phyloP scores from a whole-genome alignment of 805 yeast species.

The Candida pseudoglaebosa region DNA sequence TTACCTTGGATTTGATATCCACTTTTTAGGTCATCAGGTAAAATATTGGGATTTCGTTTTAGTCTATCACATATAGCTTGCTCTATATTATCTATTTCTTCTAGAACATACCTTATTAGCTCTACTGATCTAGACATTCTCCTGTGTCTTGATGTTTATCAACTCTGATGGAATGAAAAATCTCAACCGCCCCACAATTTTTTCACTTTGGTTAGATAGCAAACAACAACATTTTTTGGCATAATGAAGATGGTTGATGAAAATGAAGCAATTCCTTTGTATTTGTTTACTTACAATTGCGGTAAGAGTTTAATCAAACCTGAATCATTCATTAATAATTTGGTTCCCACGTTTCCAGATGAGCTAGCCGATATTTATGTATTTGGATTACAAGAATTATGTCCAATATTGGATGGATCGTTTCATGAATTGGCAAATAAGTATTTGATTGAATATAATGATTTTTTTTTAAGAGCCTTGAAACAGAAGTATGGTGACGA shows the following conservation, averaged over 20 bases:
- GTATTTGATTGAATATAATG: slow-evolving; percentile 33
- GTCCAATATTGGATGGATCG: slow-evolving; percentile 53
- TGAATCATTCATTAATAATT: slow-evolving; percentile 24
- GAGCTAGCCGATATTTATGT: slow-evolving; percentile 45
- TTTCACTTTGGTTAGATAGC: neutral
- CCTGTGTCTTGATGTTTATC: too few species aligned
- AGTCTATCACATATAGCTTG: slow-evolving; percentile 60
- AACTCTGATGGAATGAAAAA: too few species aligned
- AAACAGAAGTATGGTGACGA: slow-evolving; percentile 24
- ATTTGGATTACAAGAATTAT: slow-evolving; percentile 66
- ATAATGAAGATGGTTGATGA: neutral
- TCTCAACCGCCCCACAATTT: too few species aligned
- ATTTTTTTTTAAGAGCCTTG: slow-evolving; percentile 32
- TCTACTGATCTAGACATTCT: slow-evolving; percentile 32
- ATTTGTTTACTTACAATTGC: slow-evolving; percentile 52
- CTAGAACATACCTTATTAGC: slow-evolving; percentile 36
- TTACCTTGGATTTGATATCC: slow-evolving; percentile 10
- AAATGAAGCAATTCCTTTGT: slow-evolving; percentile 15
- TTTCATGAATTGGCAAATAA: slow-evolving; percentile 33
- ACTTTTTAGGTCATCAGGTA: slow-evolving; percentile 20
- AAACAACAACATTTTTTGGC: neutral
- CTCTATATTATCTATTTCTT: slow-evolving; percentile 73
- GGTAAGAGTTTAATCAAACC: slow-evolving; percentile 43
- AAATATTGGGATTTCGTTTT: slow-evolving; percentile 54
- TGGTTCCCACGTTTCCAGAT: slow-evolving; percentile 25